phyloP scores from a whole-genome alignment of 179 eudicot genomes.

The Carnegiea gigantea region DNA sequence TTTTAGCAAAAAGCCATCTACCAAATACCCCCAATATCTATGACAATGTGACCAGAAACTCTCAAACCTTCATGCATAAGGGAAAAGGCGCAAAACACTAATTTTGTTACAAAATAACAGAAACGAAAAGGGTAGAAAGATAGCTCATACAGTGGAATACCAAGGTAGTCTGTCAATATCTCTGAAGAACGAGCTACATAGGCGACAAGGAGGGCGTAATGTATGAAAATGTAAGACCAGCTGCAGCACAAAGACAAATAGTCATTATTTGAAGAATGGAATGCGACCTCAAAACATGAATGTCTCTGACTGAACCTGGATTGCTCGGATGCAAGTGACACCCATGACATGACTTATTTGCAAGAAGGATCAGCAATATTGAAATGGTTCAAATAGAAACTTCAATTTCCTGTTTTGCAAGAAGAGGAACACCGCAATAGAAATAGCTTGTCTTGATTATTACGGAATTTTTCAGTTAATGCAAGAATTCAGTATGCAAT shows the following conservation, averaged over 20 bases:
- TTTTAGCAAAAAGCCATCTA: too few relatives aligned
- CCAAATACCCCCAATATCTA: background rate
- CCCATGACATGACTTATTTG: background rate
- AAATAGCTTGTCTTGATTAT: too few relatives aligned
- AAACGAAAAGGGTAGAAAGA: slow-evolving; percentile 20
- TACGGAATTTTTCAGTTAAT: too few relatives aligned
- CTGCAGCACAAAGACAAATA: slow-evolving; percentile 49
- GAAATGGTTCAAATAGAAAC: too few relatives aligned
- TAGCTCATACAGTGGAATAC: slow-evolving; percentile 73
- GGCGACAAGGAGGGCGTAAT: slow-evolving; percentile 92
- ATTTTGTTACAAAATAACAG: background rate
- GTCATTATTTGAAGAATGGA: slow-evolving; percentile 18
- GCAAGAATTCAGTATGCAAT: too few relatives aligned
- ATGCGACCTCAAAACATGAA: slow-evolving; percentile 4
- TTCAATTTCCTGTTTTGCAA: too few relatives aligned
- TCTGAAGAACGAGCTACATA: slow-evolving; percentile 92
- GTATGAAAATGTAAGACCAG: slow-evolving; percentile 93
- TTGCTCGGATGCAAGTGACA: background rate
- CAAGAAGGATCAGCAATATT: too few relatives aligned
- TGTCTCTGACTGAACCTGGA: background rate
- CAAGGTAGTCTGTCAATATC: slow-evolving; percentile 73
- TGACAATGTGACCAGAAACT: background rate
- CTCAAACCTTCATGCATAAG: background rate
- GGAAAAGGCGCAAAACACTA: background rate
- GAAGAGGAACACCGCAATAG: too few relatives aligned